These are phyloP conservation scores for Coniochaeta ligniaria DNA, from an alignment of 2,329 filamentous ascomycete genomes.

Conservation along the genomic window DNA sequence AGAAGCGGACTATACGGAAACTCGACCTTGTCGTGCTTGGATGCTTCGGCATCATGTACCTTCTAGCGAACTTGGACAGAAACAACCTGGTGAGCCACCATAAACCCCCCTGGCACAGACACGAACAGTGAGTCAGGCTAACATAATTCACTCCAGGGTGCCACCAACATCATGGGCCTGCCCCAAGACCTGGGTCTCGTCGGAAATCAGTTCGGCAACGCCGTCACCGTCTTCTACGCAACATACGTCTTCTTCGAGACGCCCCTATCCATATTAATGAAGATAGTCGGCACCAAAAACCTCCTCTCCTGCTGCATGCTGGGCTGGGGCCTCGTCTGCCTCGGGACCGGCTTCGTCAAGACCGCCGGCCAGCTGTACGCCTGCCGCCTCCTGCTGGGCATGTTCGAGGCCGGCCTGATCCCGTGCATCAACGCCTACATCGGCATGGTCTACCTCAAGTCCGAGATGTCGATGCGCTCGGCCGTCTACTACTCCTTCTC, in stretches of 20 bases:
- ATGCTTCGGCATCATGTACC: constrained; percentile 18
- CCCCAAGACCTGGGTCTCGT: constrained; percentile 23
- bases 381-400: not conserved
- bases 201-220: constrained; percentile 20
- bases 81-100: constrained; percentile 13
- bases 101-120: constrained; percentile 16
- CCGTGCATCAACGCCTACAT: constrained; percentile 25
- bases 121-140: not conserved
- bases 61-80: constrained; percentile 23
- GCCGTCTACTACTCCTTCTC: constrained; percentile 24
- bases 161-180: constrained; percentile 23
- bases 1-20: constrained; percentile 8
- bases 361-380: not conserved
- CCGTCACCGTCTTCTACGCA: constrained; percentile 22
- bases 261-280: constrained; percentile 20
- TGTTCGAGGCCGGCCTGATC: constrained; percentile 23
- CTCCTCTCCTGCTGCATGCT: constrained; percentile 13
- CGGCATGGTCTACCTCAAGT: constrained; percentile 25
- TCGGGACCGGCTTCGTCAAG: constrained; percentile 13
- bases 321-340: constrained; percentile 17
- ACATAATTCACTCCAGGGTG: not conserved
- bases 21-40: constrained; percentile 3
- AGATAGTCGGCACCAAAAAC: constrained; percentile 22
- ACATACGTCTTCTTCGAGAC: constrained; percentile 20
- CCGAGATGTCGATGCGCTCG: constrained; percentile 19